Base-by-base conservation (phyloP, 305 asterid genomes). In the Fraxinus angustifolia region DNA sequence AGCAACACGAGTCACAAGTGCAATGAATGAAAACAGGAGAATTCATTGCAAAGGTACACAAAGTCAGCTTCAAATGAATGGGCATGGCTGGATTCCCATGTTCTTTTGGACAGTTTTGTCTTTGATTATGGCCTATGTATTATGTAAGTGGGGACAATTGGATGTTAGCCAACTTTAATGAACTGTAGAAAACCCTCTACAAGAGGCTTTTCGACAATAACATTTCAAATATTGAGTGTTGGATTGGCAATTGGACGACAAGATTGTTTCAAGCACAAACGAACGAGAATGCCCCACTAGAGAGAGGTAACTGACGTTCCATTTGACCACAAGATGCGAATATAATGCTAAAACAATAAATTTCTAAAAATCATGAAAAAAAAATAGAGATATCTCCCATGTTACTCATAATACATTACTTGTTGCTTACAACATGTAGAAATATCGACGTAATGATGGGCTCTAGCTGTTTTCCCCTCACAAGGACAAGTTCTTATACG, bases 111-210 rank as follows among this genome's bases (percentile, higher is more conserved):
- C 76, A 75, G 58, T 45, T 83, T 76, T 73, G 75, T 14, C 53
- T 10, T 42, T 58, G 45, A 75, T 81, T 19, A 16, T 62, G 21
- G 73, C 34, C 77, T 30, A 40, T 78, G 67, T 42, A n/a, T 50
- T 50, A 50, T 50, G 21, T n/a, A 50, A 28, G 83, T 77, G 80
- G 87, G 87, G 83, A 68, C 82, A 28, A 82, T 85, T 83, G 87
- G 86, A 78, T 80, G 89, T 79, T 83, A 56, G 78, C 84, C 78
- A 83, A 70, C 38, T 70, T 68, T 68, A 30, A 26, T 68, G 36
- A 68, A 26, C 36, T 28, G 76, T 42, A 62, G 75, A 79, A 77
- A 26, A 62, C 70, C 78, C 56, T 80, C 16, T 35, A 48, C 68
- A 82, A 40, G 38, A 81, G 82, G 81, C 79, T 50, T 6, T 21